Evolutionary conservation across 2,329 filamentous ascomycete species (phyloP), one percentile per base, ranked within the genome.

Genomic region (Talaromyces sp.): DNA sequence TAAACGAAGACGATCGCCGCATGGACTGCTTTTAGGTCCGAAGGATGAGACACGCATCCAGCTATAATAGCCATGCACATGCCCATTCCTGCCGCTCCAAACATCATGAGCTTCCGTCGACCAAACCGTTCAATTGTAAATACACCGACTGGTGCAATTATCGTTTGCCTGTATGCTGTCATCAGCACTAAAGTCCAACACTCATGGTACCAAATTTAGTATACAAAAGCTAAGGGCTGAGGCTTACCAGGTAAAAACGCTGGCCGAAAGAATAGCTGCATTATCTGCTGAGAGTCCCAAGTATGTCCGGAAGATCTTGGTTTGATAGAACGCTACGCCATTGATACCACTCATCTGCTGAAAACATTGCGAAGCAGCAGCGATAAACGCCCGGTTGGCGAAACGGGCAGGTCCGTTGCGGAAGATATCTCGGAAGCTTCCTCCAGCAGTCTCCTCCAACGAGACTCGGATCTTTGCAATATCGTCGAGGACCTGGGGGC

Each of bases 1-100:
- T 89, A 89, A 1, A 85, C 86, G 74, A 83, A 87, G 4, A 86
- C 85, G 31, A 89, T 87, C 82, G 83, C 12, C 64, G 31, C 68
- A 64, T 9, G 65, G 44, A 44, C 67, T 64, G 40, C 68, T 66
- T 18, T 69, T 65, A 42, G 57, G 61, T 65, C 66, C 65, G 8
- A 62, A 64, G 28, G 12, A 23, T 44, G 59, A 12, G 36, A 27
- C 63, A 60, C 2, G 52, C 62, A 7, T 63, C 61, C 16, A 62
- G 28, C 64, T 60, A 23, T 62, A 23, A 34, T 64, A 33, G 18
- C 70, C 68, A 40, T 65, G 65, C 52, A 56, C 6, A 27, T 67
- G 67, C 16, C 68, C 67, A 47, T 66, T 50, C 23, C 69, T 61
- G 18, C 69, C 68, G 47, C 70, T 68, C 10, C 64, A 66, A 84